Percentiles rank a stretch among this genome's conserved stretches.
phyloP scores from a whole-genome alignment of 2,329 filamentous ascomycete species.

The Tolypocladium sp. region DNA sequence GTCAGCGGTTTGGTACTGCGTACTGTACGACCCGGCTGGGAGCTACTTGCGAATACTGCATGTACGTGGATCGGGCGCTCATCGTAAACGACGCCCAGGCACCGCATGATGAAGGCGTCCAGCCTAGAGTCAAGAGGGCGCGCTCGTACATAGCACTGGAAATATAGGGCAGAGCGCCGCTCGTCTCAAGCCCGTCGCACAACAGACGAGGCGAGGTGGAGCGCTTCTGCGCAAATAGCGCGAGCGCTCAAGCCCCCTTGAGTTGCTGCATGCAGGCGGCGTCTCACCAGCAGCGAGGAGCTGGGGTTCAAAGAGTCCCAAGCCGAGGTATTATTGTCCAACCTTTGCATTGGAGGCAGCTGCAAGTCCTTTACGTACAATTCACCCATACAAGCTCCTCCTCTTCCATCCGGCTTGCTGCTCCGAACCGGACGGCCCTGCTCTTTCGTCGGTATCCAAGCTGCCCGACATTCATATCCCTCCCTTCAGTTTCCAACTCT shows the following conservation, averaged over 20 bases:
- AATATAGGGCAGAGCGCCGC: neutral
- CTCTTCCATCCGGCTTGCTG: neutral
- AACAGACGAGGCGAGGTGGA: neutral
- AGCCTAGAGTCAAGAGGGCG: neutral
- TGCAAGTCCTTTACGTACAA: neutral
- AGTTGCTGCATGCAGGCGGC: neutral
- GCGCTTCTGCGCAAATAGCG: neutral
- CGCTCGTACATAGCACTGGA: neutral
- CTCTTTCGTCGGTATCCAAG: neutral
- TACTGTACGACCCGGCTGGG: neutral
- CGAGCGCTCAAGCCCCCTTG: neutral
- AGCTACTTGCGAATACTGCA: neutral
- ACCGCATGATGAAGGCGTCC: no score
- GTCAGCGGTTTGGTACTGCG: no score
- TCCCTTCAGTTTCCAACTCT: neutral
- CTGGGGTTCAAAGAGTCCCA: neutral
- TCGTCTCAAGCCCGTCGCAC: neutral
- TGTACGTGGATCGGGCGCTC: neutral
- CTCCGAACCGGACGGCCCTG: neutral
- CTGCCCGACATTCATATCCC: no score
- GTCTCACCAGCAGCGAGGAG: neutral
- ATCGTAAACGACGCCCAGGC: no score
- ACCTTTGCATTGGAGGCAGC: neutral
- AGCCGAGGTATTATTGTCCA: neutral
- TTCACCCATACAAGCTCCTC: neutral